A percentile compares a stretch with the other conserved stretches of the same genome.
Conservation (phyloP, 306 rosid genomes). For the Rosa rugosa region DNA sequence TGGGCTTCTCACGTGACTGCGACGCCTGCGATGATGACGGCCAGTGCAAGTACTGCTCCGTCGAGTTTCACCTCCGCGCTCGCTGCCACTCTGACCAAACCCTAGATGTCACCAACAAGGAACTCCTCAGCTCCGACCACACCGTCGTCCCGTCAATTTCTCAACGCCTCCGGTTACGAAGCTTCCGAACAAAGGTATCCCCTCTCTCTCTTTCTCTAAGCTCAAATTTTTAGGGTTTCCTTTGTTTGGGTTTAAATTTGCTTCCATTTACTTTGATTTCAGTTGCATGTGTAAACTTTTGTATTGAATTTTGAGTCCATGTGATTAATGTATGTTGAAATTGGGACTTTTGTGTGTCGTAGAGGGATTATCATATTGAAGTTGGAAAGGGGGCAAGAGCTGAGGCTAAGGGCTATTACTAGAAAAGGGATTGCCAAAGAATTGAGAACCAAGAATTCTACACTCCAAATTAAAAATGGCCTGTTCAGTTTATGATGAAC, state of each 20-base stretch:
- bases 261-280: not conserved
- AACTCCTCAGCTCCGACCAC: constrained; percentile 80
- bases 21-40: constrained; percentile 98
- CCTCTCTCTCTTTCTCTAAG: not conserved
- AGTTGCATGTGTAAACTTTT: too few relatives aligned
- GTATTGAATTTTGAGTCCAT: not conserved
- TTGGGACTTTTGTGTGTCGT: constrained; percentile 16
- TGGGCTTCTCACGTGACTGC: constrained; percentile 99
- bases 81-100: constrained; percentile 72
- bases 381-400: constrained; percentile 83
- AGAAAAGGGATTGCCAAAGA: constrained; percentile 97
- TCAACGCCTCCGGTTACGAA: constrained; percentile 48
- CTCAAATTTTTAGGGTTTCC: not conserved
- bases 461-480: too few relatives aligned
- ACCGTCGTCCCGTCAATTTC: constrained; percentile 89
- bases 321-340: not conserved
- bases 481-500: not conserved
- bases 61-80: constrained; percentile 81
- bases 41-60: constrained; percentile 97
- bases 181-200: constrained; percentile 51
- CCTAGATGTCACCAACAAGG: constrained; percentile 84
- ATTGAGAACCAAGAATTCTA: too few relatives aligned
- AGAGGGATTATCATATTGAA: constrained; percentile 96
- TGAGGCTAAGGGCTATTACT: constrained; percentile 93
- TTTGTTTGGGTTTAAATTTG: not conserved